Base-by-base conservation (phyloP, 2,329 filamentous ascomycete genomes). In the Pestalotiopsis sp. region DNA sequence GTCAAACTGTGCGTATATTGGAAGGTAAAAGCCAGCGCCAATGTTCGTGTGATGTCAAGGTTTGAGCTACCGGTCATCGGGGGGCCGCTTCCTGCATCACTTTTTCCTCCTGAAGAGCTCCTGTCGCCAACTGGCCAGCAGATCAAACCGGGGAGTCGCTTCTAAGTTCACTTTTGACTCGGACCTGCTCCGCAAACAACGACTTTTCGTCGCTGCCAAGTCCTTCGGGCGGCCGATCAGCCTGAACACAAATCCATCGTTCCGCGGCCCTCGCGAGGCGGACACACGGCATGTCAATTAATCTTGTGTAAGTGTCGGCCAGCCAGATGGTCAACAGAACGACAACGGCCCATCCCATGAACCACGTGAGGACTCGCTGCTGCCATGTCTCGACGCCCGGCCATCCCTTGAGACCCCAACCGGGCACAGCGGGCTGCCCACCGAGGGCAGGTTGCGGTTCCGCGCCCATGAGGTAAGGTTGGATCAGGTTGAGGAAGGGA, bases 391-490 rank as follows among this genome's bases (percentile, higher is more conserved):
- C n/a, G 41, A 52, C 45, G 23, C 45, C 23, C 7, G 27, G 63
- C 63, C 63, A 65, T 14, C 13, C n/a, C 14, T 20, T 36, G 38
- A 65, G 14, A 57, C 63, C 84, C 45, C 49, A 27, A 14, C 57
- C 57, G 23, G 57, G 57, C 14, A 59, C 23, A 36, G 57, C 57
- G 14, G 57, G 57, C 23, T 59, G 57, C 6, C 36, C 23, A 14
- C 27, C 13, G 12, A 13, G n/a, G 7, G 57, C 57, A 59, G 25
- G 23, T 7, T 23, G 23, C 6, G 57, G 20, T 36, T 59, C 57
- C 57, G 56, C 20, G n/a, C 38, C 27, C 36, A 66, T 56, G 27
- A 68, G 36, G 31, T 25, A 41, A 36, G 49, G 64, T 23, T 62
- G 41, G 12, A 65, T n/a, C 38, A 56, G 39, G 13, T 61, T 59